Conservation (phyloP, 768 basidiomycete species). For the Hydnum rufescens region DNA sequence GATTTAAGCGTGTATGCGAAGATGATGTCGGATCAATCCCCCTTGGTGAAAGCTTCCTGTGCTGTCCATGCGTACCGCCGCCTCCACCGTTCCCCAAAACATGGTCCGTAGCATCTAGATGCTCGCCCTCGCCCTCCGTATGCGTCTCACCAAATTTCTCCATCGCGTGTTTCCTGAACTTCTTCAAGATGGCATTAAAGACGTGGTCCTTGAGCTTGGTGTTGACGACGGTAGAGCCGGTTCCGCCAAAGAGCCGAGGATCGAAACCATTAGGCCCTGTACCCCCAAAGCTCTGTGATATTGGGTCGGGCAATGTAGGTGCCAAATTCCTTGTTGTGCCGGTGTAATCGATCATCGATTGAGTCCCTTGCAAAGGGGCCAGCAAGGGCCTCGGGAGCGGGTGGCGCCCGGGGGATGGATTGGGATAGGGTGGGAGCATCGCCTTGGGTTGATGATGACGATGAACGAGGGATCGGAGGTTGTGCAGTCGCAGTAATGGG, state of each 20-base stretch:
- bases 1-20: background rate
- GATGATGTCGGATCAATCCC: background rate
- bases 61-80: background rate
- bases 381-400: no score
- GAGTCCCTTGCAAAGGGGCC: no score
- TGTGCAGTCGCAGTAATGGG: no score
- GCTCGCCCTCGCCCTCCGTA: conserved; percentile 41
- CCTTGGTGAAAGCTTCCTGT: background rate
- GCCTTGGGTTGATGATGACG: no score
- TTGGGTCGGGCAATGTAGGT: no score
- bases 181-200: conserved; percentile 68
- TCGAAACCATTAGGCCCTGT: background rate
- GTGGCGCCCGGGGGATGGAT: no score
- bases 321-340: no score
- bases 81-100: conserved; percentile 19
- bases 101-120: no score
- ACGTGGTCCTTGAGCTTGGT: conserved; percentile 90
- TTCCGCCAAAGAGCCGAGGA: conserved; percentile 59
- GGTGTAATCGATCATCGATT: background rate
- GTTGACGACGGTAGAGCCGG: conserved; percentile 85
- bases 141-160: conserved; percentile 18
- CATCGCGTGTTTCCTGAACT: conserved; percentile 25
- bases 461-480: no score
- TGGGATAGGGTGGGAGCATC: no score
- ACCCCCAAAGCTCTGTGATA: background rate